A percentile compares a stretch with the other conserved stretches of the same genome.
These are phyloP conservation scores for Ceratocystis lukuohia DNA, from an alignment of 2,329 filamentous ascomycete genomes.

Conservation along the genomic window DNA sequence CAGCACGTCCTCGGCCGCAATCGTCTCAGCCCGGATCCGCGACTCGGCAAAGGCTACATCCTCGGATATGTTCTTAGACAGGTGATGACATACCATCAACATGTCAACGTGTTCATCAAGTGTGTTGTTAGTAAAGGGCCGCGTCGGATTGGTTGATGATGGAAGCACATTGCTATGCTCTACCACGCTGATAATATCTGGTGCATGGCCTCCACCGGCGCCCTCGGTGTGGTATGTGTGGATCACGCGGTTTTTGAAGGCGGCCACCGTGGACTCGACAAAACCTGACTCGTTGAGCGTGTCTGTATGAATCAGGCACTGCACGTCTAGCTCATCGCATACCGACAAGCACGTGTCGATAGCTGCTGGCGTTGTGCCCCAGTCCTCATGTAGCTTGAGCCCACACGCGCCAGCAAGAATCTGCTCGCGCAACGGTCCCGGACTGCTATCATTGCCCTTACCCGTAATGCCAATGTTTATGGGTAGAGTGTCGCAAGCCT, in stretches of 20 bases:
- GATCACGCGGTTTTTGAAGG: slow-evolving; percentile 76
- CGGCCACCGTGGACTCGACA: slow-evolving; percentile 77
- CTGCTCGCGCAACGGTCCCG: slow-evolving; percentile 61
- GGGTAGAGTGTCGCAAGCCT: slow-evolving; percentile 68
- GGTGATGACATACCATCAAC: slow-evolving; percentile 95
- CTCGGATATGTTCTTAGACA: slow-evolving; percentile 84
- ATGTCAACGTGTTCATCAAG: slow-evolving; percentile 95
- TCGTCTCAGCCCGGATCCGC: slow-evolving; percentile 88
- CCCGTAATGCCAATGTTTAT: slow-evolving; percentile 84
- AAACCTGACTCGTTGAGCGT: slow-evolving; percentile 97
- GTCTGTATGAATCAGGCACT: slow-evolving; percentile 90
- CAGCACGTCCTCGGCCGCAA: slow-evolving; percentile 89
- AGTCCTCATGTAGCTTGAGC: slow-evolving; percentile 91
- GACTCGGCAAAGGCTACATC: slow-evolving; percentile 92
- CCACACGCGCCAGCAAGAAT: slow-evolving; percentile 73
- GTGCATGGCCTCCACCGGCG: slow-evolving; percentile 85
- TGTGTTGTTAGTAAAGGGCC: slow-evolving; percentile 82
- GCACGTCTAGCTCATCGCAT: slow-evolving; percentile 83
- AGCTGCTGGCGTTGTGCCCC: slow-evolving; percentile 80
- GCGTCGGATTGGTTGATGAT: slow-evolving; percentile 80
- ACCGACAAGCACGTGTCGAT: slow-evolving; percentile 78
- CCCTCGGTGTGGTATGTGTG: slow-evolving; percentile 97
- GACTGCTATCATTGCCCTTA: slow-evolving; percentile 77
- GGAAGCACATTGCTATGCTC: slow-evolving; percentile 81
- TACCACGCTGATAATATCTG: slow-evolving; percentile 89